Evolutionary conservation across 2,329 filamentous ascomycete species (phyloP).

Genomic region (Monosporascus cannonballus): DNA sequence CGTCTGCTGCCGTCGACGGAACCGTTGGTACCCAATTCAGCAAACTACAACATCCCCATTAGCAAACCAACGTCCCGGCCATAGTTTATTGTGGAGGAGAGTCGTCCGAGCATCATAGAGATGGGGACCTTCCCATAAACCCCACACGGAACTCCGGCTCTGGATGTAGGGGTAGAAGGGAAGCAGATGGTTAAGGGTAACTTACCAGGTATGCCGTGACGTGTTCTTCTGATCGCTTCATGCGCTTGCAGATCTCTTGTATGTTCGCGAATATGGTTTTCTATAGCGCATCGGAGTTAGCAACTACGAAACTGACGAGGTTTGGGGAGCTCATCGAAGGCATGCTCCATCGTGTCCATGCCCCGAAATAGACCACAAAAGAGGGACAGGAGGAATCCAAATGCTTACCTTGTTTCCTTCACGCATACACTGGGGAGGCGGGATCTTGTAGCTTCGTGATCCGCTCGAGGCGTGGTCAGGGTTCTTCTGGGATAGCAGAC

Average conservation of each 20-base stretch:
- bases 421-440: slow-evolving; percentile 94
- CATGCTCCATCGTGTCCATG: too few relatives aligned
- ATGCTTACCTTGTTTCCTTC: slow-evolving; percentile 78
- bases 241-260: slow-evolving; percentile 95
- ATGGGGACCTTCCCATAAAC: too few relatives aligned
- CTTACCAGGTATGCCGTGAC: slow-evolving; percentile 76
- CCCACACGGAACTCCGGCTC: too few relatives aligned
- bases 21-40: slow-evolving; percentile 94
- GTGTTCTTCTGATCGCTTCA: slow-evolving; percentile 98
- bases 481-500: slow-evolving; percentile 89
- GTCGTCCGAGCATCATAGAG: too few relatives aligned
- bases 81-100: too few relatives aligned
- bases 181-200: background rate
- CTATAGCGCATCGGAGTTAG: slow-evolving; percentile 19
- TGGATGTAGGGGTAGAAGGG: background rate
- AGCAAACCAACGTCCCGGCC: too few relatives aligned
- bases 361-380: too few relatives aligned
- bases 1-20: slow-evolving; percentile 89
- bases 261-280: slow-evolving; percentile 99
- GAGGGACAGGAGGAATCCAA: background rate
- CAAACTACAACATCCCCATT: slow-evolving; percentile 46
- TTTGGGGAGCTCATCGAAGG: too few relatives aligned
- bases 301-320: too few relatives aligned
- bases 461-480: slow-evolving; percentile 88
- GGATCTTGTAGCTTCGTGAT: slow-evolving; percentile 97